Base-by-base conservation (phyloP, 1,284 basidiomycete species). In the Moniliella sp. region DNA sequence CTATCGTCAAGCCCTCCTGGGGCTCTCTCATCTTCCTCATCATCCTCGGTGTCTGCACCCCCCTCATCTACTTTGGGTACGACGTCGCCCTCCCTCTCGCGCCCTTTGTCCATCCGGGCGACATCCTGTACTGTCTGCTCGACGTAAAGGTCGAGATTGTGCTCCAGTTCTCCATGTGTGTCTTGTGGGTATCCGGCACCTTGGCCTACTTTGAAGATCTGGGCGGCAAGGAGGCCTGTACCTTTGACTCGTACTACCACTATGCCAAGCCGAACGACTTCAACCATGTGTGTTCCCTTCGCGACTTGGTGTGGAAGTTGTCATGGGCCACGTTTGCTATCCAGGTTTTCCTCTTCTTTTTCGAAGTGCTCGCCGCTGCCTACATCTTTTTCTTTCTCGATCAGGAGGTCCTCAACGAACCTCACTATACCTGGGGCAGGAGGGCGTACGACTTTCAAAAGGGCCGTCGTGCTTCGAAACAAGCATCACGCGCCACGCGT, bases 331-430 rank as follows among this genome's bases (percentile, higher is more conserved):
- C 61, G 1, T 62, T 62, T 33, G 61, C 61, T 9, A 36, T 61
- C 1, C 49, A 57, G 35, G 47, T 41, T 1, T 32, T 48, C 10
- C 46, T 61, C 14, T 55, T 50, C 25, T 43, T 42, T 14, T 36
- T 59, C 33, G 54, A 55, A 34, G 11, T 37, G 7, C 25, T 48
- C 3, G 43, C 53, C 28, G 46, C 42, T 7, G 21, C 45, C 14
- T 62, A 62, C 46, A 55, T 52, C 35, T 59, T 62, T 36, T 45
- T 62, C 9, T 54, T 52, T 34, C 39, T 62, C 27, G 61, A 62
- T 27, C 61, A 62, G 36, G 61, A 62, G 73, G 77, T 36, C 3
- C 30, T 58, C 78, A 53, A 48, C 36, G 56, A 59, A 35, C 48
- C 50, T 4, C 47, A 51, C 37, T 59, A 50, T 27, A 43, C 50